phyloP scores from a whole-genome alignment of 2,329 filamentous ascomycete genomes.

The Phyllosticta citribraziliensis region DNA sequence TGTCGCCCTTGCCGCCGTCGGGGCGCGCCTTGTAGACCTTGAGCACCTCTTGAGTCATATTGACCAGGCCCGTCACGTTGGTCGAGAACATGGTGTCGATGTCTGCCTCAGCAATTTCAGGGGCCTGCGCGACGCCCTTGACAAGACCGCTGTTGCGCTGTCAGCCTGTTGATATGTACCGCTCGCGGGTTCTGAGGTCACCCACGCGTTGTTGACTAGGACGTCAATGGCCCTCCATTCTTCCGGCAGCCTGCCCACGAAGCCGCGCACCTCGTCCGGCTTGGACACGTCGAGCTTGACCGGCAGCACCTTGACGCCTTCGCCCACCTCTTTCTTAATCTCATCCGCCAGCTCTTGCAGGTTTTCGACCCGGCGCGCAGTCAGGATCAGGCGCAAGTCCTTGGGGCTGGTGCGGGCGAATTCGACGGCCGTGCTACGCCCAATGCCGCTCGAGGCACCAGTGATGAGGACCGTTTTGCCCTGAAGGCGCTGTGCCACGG shows the following conservation, averaged over 20 bases:
- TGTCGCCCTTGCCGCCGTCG: conserved; percentile 73
- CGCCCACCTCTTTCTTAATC: conserved; percentile 65
- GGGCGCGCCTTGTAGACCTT: conserved; percentile 62
- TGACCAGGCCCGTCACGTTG: conserved; percentile 90
- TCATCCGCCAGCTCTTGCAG: conserved; percentile 67
- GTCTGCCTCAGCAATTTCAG: conserved; percentile 72
- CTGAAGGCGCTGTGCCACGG: conserved; percentile 71
- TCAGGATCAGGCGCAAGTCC: conserved; percentile 73
- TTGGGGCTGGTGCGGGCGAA: conserved; percentile 79
- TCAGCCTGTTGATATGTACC: neutral
- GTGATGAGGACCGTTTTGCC: conserved; percentile 92
- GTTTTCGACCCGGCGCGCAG: conserved; percentile 73
- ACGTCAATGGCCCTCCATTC: conserved; percentile 81
- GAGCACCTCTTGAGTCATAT: conserved; percentile 88
- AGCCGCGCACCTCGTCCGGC: conserved; percentile 59
- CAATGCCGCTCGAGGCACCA: conserved; percentile 88
- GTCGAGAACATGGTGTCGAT: conserved; percentile 82
- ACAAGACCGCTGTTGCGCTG: conserved; percentile 62
- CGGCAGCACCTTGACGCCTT: conserved; percentile 69
- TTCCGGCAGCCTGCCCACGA: conserved; percentile 64
- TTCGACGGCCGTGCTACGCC: conserved; percentile 71
- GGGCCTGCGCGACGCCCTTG: conserved; percentile 76
- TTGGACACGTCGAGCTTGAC: conserved; percentile 83
- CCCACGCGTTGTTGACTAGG: conserved; percentile 88
- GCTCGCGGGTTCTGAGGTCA: neutral